These are phyloP conservation scores for Neopestalotiopsis sp. DNA, from an alignment of 2,329 filamentous ascomycete genomes.

Conservation along the genomic window DNA sequence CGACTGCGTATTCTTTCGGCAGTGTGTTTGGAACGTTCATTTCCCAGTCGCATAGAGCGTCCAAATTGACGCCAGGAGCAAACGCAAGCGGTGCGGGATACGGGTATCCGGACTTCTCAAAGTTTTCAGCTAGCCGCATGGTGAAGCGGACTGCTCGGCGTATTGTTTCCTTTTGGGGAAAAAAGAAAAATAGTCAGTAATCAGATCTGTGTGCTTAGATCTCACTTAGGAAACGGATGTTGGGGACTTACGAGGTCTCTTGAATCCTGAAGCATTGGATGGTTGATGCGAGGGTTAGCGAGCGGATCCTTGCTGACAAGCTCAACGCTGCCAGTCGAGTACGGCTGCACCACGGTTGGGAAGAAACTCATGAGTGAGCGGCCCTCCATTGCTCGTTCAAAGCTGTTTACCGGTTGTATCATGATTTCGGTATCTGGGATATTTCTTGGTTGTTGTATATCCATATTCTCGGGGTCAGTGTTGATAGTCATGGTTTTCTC, in stretches of 20 bases:
- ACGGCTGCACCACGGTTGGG: conserved; percentile 20
- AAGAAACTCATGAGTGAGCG: conserved; percentile 18
- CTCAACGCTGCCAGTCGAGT: conserved; percentile 18
- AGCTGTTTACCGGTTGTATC: conserved; percentile 16
- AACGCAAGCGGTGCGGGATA: conserved; percentile 17
- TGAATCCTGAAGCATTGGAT: not conserved
- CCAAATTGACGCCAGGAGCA: conserved; percentile 13
- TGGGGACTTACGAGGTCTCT: not conserved
- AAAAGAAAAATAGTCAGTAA: not conserved
- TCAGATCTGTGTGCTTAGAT: not conserved
- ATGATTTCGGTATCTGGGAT: conserved; percentile 24
- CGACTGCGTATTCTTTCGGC: not conserved
- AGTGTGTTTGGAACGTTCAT: not conserved
- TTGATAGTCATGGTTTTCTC: conserved; percentile 30
- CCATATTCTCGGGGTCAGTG: not conserved
- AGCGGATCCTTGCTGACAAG: conserved; percentile 17
- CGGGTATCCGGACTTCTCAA: conserved; percentile 19
- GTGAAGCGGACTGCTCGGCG: conserved; percentile 16
- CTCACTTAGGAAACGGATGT: not conserved
- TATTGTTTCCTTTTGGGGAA: not conserved
- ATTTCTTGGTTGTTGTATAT: conserved; percentile 12
- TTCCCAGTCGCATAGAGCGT: not conserved
- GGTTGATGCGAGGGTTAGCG: conserved; percentile 16
- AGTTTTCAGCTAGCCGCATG: conserved; percentile 19
- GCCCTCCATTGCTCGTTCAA: conserved; percentile 16